Evolutionary conservation across 1,284 basidiomycete species (phyloP).

Genomic region (Trichosporon ovoides): DNA sequence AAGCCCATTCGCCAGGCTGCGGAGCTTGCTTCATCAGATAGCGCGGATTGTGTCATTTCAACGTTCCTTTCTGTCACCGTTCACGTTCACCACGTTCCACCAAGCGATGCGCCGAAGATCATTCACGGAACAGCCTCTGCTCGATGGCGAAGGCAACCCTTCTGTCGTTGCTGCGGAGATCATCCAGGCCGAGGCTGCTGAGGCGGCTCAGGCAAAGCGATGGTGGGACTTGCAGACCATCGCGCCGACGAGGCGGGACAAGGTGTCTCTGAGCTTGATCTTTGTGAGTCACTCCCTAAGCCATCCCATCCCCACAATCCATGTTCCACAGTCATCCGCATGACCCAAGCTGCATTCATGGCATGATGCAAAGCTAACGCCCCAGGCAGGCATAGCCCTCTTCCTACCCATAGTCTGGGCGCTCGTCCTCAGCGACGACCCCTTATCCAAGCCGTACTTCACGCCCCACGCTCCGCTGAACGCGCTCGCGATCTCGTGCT

Average conservation of each 20-base stretch:
- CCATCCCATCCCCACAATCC: no score
- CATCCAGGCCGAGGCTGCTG: background rate
- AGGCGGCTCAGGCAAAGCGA: background rate
- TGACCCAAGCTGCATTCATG: no score
- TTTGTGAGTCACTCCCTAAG: constrained; percentile 6
- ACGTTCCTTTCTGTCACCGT: no score
- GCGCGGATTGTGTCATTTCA: no score
- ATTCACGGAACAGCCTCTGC: background rate
- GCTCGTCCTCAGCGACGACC: constrained; percentile 27
- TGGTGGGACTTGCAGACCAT: constrained; percentile 8
- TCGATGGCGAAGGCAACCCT: background rate
- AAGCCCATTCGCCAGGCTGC: no score
- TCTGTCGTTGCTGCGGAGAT: no score
- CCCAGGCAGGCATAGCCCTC: constrained; percentile 28
- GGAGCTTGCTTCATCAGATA: no score
- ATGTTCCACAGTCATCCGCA: no score
- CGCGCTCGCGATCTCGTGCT: constrained; percentile 35
- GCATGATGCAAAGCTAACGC: background rate
- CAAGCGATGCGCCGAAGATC: background rate
- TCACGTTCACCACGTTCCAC: no score
- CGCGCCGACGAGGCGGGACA: constrained; percentile 20
- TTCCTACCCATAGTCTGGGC: constrained; percentile 38
- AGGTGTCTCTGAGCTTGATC: constrained; percentile 8
- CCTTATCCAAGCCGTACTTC: constrained; percentile 35
- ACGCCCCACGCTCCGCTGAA: constrained; percentile 44